These are phyloP conservation scores for Solanum okadae DNA, from an alignment of 257 asterid species.

Conservation along the genomic window DNA sequence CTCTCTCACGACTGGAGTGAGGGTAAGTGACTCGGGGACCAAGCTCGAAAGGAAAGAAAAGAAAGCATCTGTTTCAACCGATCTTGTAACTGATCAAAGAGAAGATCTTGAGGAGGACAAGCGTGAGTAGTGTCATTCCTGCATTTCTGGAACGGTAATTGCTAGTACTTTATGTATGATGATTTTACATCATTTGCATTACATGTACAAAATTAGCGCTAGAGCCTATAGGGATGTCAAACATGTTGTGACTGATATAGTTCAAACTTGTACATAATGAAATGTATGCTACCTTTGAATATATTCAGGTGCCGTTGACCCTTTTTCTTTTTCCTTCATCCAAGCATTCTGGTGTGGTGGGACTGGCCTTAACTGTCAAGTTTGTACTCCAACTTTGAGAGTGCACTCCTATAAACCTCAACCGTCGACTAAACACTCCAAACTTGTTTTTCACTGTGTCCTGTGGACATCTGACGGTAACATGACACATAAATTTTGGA, in stretches of 20 bases:
- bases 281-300: not conserved
- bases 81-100: not conserved
- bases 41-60: conserved; percentile 28
- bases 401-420: not conserved
- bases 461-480: not conserved
- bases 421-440: not conserved
- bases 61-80: conserved; percentile 8
- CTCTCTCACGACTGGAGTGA: conserved; percentile 25
- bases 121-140: conserved; percentile 8
- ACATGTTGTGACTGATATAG: not conserved
- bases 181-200: not conserved
- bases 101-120: conserved; percentile 31
- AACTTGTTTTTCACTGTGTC: not conserved
- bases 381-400: not conserved
- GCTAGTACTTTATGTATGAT: not conserved
- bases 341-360: not conserved
- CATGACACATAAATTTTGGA: not conserved
- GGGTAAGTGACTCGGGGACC: conserved; percentile 15
- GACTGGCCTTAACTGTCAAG: not conserved
- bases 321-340: not conserved
- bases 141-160: not conserved
- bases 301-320: not conserved
- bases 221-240: not conserved
- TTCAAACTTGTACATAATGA: not conserved
- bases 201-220: not conserved